phyloP scores from a whole-genome alignment of 2,329 filamentous ascomycete genomes.

The Colletotrichum australisinense region DNA sequence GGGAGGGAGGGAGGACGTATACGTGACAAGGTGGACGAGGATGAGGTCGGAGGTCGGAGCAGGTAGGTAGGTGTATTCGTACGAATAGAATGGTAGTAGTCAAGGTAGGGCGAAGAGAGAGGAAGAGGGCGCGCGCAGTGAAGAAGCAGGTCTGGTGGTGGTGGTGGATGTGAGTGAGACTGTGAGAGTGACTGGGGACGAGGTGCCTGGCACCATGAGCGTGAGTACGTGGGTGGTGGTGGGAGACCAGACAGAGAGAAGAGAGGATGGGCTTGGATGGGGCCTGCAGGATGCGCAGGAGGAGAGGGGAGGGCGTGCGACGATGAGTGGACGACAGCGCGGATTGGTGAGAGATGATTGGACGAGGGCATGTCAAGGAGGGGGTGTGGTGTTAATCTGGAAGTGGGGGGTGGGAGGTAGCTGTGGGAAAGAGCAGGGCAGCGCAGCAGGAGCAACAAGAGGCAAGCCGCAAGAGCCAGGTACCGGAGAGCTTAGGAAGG shows the following conservation, averaged over 20 bases:
- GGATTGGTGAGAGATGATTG: conserved; percentile 8
- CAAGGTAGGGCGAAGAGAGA: conserved; percentile 1
- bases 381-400: conserved; percentile 18
- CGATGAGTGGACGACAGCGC: background rate
- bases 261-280: conserved; percentile 36
- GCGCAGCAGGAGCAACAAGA: background rate
- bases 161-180: conserved; percentile 9
- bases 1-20: background rate
- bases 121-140: conserved; percentile 10
- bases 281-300: conserved; percentile 33
- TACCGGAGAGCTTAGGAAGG: background rate
- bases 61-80: background rate
- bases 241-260: conserved; percentile 26
- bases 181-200: conserved; percentile 12
- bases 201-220: conserved; percentile 7
- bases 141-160: conserved; percentile 8
- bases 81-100: background rate
- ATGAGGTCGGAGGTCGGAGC: background rate
- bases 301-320: conserved; percentile 19
- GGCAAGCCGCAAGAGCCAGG: background rate
- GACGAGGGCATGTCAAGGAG: background rate
- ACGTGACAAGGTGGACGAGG: background rate
- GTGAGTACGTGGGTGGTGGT: background rate
- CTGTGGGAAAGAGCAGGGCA: conserved; percentile 17
- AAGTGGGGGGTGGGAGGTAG: conserved; percentile 13